phyloP scores from a whole-genome alignment of 2,329 filamentous ascomycete species.

The Penicillium rolfsii region DNA sequence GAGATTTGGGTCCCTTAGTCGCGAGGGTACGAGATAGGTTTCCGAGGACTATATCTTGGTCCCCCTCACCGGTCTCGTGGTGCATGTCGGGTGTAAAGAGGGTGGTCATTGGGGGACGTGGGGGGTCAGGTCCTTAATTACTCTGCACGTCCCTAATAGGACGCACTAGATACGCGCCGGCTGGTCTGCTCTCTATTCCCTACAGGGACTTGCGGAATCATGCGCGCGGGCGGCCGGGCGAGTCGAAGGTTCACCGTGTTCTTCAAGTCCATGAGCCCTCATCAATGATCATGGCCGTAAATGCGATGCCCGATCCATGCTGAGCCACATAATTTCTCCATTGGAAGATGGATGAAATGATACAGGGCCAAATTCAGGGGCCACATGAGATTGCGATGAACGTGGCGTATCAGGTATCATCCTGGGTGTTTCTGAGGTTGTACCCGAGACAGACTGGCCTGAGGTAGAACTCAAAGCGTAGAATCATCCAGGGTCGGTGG shows the following conservation, averaged over 20 bases:
- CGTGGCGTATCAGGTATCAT: background rate
- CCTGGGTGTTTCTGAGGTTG: background rate
- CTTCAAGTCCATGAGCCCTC: background rate
- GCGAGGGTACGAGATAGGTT: background rate
- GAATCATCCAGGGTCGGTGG: background rate
- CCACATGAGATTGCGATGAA: background rate
- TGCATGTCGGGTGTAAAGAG: background rate
- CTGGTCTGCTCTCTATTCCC: background rate
- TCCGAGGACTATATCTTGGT: background rate
- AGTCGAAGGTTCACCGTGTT: background rate
- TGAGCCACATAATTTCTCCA: background rate
- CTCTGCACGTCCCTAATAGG: background rate
- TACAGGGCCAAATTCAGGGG: background rate
- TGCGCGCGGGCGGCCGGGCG: background rate
- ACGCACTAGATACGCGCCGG: background rate
- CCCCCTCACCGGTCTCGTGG: background rate
- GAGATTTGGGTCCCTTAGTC: slow-evolving; percentile 10
- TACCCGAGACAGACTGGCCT: background rate
- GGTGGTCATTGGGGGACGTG: background rate
- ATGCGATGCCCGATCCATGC: background rate
- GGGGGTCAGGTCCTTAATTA: background rate
- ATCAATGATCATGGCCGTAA: background rate
- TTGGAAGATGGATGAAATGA: background rate
- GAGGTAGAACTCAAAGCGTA: background rate
- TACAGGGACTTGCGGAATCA: background rate